Evolutionary conservation across 208 protist species (phyloP), one percentile per base, ranked within the genome.

Genomic region (Leptomonas seymouri): DNA sequence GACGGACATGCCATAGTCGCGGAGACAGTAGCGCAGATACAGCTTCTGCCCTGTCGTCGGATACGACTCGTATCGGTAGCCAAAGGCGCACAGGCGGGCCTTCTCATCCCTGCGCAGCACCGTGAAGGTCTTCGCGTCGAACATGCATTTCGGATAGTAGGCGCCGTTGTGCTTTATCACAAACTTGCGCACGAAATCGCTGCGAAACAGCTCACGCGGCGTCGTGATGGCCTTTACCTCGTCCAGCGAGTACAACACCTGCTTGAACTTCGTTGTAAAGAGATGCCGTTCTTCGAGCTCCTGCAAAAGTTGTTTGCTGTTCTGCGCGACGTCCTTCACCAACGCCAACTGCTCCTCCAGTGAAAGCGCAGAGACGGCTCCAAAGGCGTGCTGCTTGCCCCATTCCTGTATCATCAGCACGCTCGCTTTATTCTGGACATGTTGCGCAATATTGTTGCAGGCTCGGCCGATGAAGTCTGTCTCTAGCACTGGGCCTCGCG

Each of bases 1-100:
- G 20, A 84, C 72, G 1, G 50, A 12, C 34, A 93, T 46, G 51
- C 91, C 91, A 65, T 96, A 96, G 65, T 96, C 91, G 0, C 87
- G 86, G 15, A 58, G 67, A 55, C 80, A 89, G 75, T 75, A 93
- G 28, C 82, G 80, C 21, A 79, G 14, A 55, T 81, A 96, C 23
- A 94, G 69, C 51, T 91, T 84, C 7, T 71, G 67, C 6, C 78
- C 86, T 7, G 76, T 81, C 30, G 62, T 59, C 20, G 87, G 81
- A 25, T 59, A 42, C 20, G 56, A 18, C 53, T 87, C 63, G 18
- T 62, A 18, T 20, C 56, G 49, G 11, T 54, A 44, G 46, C 74
- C 78, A 70, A 96, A 93, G 65, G 84, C 85, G 48, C 68, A 86
- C 74, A 84, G 92, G 21, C 66, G 59, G 1, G 59, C n/a, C 60